These are phyloP conservation scores for Elongisporangium undulatum DNA, from an alignment of 352 stramenopile species.

Conservation along the genomic window DNA sequence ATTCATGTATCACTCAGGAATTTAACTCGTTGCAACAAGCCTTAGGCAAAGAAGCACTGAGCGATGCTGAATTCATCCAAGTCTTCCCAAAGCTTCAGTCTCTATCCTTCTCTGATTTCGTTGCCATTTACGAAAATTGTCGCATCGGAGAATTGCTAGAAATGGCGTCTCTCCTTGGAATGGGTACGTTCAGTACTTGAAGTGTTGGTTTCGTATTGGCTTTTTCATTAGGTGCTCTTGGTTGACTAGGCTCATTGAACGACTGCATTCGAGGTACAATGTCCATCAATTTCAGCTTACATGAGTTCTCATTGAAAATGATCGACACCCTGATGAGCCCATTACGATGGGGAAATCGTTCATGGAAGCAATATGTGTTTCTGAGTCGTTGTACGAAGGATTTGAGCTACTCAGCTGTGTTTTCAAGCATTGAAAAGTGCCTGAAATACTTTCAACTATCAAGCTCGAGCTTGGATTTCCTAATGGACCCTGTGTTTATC, in stretches of 20 bases:
- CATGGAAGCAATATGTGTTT: conserved; percentile 30
- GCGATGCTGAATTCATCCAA: conserved; percentile 26
- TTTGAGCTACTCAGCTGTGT: conserved; percentile 29
- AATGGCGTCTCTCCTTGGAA: conserved; percentile 27
- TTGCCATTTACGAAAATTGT: conserved; percentile 31
- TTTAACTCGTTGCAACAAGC: conserved; percentile 65
- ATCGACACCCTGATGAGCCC: conserved; percentile 22
- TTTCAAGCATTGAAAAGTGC: conserved; percentile 14
- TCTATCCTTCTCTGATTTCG: conserved; percentile 30
- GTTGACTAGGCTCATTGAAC: conserved; percentile 25
- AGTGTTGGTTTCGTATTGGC: background rate
- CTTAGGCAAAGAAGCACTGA: conserved; percentile 29
- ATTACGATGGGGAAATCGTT: conserved; percentile 25
- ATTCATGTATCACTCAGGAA: conserved; percentile 13
- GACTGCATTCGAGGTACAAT: conserved; percentile 25
- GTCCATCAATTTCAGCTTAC: conserved; percentile 19
- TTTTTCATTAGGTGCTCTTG: conserved; percentile 1
- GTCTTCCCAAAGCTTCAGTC: conserved; percentile 23
- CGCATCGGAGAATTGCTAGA: conserved; percentile 25
- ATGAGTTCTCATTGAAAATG: conserved; percentile 19
- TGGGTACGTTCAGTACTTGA: conserved; percentile 22
- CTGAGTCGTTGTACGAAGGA: conserved; percentile 29
- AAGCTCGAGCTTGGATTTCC: background rate
- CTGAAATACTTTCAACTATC: background rate
- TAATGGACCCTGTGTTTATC: conserved; percentile 23